Conservation (phyloP, 345 rosid species). For the Psidium friedrichsthalianum region DNA sequence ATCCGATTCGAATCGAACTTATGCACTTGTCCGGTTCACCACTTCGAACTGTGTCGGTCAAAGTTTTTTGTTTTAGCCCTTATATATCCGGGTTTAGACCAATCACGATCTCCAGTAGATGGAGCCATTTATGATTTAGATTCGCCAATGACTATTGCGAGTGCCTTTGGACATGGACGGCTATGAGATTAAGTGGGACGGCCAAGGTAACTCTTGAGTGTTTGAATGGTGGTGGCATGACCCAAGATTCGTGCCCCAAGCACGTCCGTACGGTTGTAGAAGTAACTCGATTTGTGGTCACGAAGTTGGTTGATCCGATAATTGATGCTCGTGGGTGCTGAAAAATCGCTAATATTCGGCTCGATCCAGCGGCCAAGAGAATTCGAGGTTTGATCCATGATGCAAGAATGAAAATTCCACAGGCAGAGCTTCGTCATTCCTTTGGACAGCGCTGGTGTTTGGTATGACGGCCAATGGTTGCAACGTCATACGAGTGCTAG, state of each 20-base stretch:
- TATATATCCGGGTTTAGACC: neutral
- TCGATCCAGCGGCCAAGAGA: neutral
- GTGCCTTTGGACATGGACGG: neutral
- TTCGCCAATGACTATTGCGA: neutral
- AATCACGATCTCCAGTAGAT: neutral
- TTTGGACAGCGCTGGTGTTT: neutral
- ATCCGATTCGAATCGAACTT: neutral
- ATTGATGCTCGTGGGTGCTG: neutral
- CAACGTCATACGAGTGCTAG: rapidly evolving
- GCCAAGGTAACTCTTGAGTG: neutral
- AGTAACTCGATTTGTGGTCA: neutral
- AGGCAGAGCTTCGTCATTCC: neutral
- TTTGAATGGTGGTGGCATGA: neutral
- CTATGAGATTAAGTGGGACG: neutral
- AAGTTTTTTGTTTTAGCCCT: neutral
- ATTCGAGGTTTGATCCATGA: neutral
- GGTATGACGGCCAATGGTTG: neutral
- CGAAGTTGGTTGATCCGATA: neutral
- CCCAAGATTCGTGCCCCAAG: neutral
- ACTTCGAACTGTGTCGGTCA: neutral
- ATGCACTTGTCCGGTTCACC: neutral
- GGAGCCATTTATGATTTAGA: neutral
- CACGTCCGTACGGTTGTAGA: neutral
- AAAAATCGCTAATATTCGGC: neutral
- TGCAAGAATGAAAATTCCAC: neutral